Percentiles rank a stretch among this genome's conserved stretches.
phyloP scores from a whole-genome alignment of 768 basidiomycete species.

The Boletus sensibilis region DNA sequence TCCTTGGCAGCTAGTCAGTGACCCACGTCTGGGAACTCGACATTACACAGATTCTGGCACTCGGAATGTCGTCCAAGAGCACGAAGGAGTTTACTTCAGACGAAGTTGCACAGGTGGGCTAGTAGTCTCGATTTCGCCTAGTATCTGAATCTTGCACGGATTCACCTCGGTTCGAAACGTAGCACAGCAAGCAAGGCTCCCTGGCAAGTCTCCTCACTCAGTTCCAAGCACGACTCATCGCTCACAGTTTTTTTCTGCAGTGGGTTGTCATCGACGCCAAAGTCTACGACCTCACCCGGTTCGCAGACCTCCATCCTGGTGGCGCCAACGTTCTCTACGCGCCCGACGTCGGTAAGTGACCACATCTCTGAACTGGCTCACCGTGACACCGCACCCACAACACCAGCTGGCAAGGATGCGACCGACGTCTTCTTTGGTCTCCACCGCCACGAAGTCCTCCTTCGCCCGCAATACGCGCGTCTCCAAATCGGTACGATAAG shows the following conservation, averaged over 20 bases:
- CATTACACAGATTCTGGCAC: not conserved
- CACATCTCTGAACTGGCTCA: not conserved
- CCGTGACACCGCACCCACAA: not conserved
- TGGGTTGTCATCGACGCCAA: constrained; percentile 83
- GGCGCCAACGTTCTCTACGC: constrained; percentile 74
- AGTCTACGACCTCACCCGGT: constrained; percentile 79
- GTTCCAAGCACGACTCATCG: not conserved
- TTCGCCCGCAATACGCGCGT: constrained; percentile 68
- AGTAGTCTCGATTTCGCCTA: constrained; percentile 7
- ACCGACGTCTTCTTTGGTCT: constrained; percentile 84
- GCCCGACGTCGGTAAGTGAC: constrained; percentile 56
- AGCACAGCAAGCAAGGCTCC: constrained; percentile 90
- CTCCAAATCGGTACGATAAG: constrained; percentile 63
- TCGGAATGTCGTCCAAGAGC: constrained; percentile 22
- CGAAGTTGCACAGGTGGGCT: constrained; percentile 66
- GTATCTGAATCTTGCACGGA: not conserved
- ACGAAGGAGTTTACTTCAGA: constrained; percentile 45
- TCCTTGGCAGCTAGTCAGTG: not conserved
- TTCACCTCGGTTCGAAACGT: not conserved
- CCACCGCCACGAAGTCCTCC: constrained; percentile 79
- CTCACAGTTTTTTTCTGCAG: constrained; percentile 34
- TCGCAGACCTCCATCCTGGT: constrained; percentile 82
- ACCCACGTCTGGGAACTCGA: not conserved
- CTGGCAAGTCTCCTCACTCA: constrained; percentile 46
- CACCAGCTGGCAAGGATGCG: constrained; percentile 65